Conservation (phyloP, 2,329 filamentous ascomycete species). For the Calonectria hongkongensis region DNA sequence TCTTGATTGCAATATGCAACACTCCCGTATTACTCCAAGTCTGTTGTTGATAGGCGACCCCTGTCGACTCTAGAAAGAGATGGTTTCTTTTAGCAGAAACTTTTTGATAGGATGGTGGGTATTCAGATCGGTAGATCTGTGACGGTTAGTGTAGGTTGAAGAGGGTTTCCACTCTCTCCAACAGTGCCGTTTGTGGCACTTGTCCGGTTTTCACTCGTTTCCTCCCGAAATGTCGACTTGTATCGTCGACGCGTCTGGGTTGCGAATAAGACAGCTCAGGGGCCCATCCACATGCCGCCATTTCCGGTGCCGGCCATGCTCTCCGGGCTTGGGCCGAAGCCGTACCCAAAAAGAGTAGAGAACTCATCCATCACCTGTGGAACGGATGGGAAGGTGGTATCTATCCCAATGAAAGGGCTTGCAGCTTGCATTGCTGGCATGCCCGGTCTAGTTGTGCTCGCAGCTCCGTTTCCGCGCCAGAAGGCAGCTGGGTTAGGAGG, state of each 20-base stretch:
- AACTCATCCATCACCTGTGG: conserved; percentile 63
- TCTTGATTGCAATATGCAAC: conserved; percentile 10
- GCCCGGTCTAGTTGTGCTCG: conserved; percentile 48
- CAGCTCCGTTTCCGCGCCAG: conserved; percentile 49
- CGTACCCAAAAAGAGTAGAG: conserved; percentile 57
- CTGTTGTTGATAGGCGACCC: background rate
- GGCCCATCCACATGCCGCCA: conserved; percentile 55
- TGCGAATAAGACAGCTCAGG: conserved; percentile 43
- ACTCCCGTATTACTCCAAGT: conserved; percentile 7
- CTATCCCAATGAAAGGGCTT: conserved; percentile 61
- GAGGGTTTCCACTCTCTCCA: background rate
- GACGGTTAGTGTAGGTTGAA: background rate
- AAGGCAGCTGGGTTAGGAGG: conserved; percentile 51
- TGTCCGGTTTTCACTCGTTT: background rate
- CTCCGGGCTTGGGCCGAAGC: conserved; percentile 57
- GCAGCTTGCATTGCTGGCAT: conserved; percentile 55
- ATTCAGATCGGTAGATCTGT: conserved; percentile 18
- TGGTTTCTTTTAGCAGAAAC: background rate
- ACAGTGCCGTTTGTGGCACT: conserved; percentile 17
- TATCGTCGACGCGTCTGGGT: conserved; percentile 19
- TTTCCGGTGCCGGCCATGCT: conserved; percentile 52
- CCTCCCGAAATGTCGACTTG: conserved; percentile 35
- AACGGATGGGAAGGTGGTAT: conserved; percentile 61
- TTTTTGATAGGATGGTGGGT: background rate
- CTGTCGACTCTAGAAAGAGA: conserved; percentile 15